Conservation (phyloP, 192 early-diverging fungal genomes). For the Podila verticillata region DNA sequence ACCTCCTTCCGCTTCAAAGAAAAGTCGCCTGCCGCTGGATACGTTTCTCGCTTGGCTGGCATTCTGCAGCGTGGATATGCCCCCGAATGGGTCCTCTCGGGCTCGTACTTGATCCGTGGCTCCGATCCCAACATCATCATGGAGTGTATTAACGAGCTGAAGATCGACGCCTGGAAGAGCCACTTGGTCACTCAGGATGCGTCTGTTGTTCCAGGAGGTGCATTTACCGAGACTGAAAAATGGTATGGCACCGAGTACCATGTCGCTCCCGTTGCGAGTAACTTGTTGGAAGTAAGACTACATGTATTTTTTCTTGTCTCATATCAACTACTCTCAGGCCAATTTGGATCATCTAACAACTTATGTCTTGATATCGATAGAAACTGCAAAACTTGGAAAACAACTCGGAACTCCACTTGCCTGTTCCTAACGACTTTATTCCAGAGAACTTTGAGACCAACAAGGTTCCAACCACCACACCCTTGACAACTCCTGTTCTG, state of each 20-base stretch:
- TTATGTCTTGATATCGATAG: slow-evolving; percentile 18
- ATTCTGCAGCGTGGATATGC: slow-evolving; percentile 84
- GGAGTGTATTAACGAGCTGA: slow-evolving; percentile 65
- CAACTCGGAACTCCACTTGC: slow-evolving; percentile 72
- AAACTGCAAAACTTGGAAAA: slow-evolving; percentile 49
- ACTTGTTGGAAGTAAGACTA: slow-evolving; percentile 58
- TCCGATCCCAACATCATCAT: slow-evolving; percentile 71
- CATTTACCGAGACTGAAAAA: slow-evolving; percentile 66
- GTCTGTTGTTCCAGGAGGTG: slow-evolving; percentile 50
- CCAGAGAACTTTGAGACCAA: slow-evolving; percentile 83
- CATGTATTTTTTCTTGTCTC: neutral
- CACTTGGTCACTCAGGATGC: slow-evolving; percentile 42
- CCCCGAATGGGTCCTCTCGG: slow-evolving; percentile 72
- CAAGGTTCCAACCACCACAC: slow-evolving; percentile 37
- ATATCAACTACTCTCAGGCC: slow-evolving; percentile 6
- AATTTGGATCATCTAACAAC: neutral
- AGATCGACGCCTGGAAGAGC: slow-evolving; percentile 40
- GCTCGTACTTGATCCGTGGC: slow-evolving; percentile 70
- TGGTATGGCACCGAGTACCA: slow-evolving; percentile 89
- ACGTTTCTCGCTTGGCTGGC: slow-evolving; percentile 74
- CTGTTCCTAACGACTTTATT: slow-evolving; percentile 85
- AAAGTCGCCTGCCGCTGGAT: slow-evolving; percentile 73
- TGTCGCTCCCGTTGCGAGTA: slow-evolving; percentile 63
- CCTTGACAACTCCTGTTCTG: slow-evolving; percentile 47
- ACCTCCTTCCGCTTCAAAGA: slow-evolving; percentile 80